phyloP scores from a whole-genome alignment of 169 alveolate genomes.

The Eimeria necatrix region DNA sequence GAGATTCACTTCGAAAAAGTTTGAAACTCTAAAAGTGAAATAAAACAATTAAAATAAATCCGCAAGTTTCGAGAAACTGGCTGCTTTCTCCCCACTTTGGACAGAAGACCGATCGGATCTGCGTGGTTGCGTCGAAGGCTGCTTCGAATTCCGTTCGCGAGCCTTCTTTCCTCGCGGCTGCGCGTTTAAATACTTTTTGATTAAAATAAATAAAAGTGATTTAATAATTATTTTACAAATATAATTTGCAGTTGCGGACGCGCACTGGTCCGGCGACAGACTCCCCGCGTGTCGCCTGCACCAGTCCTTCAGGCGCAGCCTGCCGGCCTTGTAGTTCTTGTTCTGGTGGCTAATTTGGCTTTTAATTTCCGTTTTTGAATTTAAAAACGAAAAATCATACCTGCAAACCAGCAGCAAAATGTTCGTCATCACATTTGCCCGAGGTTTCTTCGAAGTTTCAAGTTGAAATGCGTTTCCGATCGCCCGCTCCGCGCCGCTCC shows the following conservation, averaged over 20 bases:
- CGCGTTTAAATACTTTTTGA: neutral
- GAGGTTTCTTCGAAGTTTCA: neutral
- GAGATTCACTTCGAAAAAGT: conserved; percentile 2
- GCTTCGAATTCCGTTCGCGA: neutral
- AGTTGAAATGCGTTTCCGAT: no score
- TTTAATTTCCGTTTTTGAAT: neutral
- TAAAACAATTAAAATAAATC: neutral
- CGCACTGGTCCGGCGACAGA: conserved; percentile 35
- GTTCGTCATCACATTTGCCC: neutral
- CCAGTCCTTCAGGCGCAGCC: conserved; percentile 7
- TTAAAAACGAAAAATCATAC: neutral
- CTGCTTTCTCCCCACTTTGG: neutral
- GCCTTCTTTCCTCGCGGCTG: neutral
- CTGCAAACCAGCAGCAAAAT: conserved; percentile 28
- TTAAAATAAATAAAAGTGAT: neutral
- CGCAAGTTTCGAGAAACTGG: neutral
- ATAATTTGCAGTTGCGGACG: conserved; percentile 11
- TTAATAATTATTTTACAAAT: neutral
- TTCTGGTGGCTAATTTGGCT: neutral
- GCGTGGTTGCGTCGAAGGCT: neutral
- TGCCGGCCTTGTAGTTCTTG: conserved; percentile 3
- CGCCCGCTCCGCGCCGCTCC: no score
- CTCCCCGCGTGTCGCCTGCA: conserved; percentile 30
- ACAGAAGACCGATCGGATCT: neutral
- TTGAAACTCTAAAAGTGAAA: neutral